These are phyloP conservation scores for Diaporthe capsici DNA, from an alignment of 2,329 filamentous ascomycete species.

Conservation along the genomic window DNA sequence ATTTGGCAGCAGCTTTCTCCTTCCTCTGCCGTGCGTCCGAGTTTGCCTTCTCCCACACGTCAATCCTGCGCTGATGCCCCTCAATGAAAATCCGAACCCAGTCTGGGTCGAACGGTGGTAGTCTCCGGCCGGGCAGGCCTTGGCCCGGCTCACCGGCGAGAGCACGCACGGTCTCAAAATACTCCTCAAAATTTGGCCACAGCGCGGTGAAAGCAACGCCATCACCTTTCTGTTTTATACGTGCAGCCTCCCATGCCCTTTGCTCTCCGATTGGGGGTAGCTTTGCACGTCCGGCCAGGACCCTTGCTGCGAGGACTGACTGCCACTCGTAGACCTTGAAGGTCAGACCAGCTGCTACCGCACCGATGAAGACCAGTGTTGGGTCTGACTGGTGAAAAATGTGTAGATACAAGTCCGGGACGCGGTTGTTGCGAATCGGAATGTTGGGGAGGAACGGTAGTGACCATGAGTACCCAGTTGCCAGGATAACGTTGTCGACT, in stretches of 20 bases:
- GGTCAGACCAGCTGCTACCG: slow-evolving; percentile 69
- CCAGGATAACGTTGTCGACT: slow-evolving; percentile 75
- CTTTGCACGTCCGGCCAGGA: slow-evolving; percentile 66
- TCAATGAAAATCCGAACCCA: slow-evolving; percentile 66
- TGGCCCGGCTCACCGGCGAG: slow-evolving; percentile 61
- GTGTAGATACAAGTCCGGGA: slow-evolving; percentile 70
- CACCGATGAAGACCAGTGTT: slow-evolving; percentile 69
- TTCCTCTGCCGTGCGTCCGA: not conserved
- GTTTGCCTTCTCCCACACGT: slow-evolving; percentile 64
- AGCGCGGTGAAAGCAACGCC: slow-evolving; percentile 69
- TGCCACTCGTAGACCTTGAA: slow-evolving; percentile 80
- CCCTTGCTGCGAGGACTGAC: slow-evolving; percentile 70
- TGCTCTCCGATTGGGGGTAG: slow-evolving; percentile 65
- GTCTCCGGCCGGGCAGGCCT: slow-evolving; percentile 57
- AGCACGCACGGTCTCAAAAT: slow-evolving; percentile 69
- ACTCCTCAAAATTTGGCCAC: slow-evolving; percentile 73
- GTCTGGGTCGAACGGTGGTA: slow-evolving; percentile 59
- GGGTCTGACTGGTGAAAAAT: slow-evolving; percentile 68
- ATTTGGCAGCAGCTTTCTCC: not conserved
- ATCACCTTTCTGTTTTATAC: slow-evolving; percentile 68
- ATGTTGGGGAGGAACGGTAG: slow-evolving; percentile 71
- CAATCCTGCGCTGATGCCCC: slow-evolving; percentile 68
- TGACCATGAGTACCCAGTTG: slow-evolving; percentile 76
- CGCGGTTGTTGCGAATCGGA: slow-evolving; percentile 65
- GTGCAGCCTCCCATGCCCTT: slow-evolving; percentile 68